These are phyloP conservation scores for Fusarium robinianum DNA, from an alignment of 2,329 filamentous ascomycete genomes.

Conservation along the genomic window DNA sequence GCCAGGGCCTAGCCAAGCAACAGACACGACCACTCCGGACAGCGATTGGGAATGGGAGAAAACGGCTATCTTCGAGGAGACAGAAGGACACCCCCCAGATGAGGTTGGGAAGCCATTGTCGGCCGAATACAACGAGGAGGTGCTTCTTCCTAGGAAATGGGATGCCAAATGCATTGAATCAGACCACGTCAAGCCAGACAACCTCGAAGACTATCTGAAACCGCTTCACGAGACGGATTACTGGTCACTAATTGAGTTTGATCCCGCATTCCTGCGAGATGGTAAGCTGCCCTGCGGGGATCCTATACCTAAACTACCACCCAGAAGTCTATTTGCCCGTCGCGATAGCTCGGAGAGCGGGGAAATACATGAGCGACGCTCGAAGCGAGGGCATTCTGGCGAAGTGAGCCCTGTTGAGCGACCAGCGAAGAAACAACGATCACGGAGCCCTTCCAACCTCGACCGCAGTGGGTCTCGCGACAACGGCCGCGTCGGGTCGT, in stretches of 20 bases:
- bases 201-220: slow-evolving; percentile 48
- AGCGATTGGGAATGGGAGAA: slow-evolving; percentile 48
- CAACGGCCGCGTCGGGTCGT: background rate
- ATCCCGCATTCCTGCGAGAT: slow-evolving; percentile 48
- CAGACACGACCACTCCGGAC: slow-evolving; percentile 28
- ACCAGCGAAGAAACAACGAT: slow-evolving; percentile 28
- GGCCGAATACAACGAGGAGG: slow-evolving; percentile 48
- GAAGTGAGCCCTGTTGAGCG: slow-evolving; percentile 21
- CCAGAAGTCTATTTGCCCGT: slow-evolving; percentile 8
- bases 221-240: slow-evolving; percentile 47
- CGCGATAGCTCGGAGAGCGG: slow-evolving; percentile 26
- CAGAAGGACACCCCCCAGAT: slow-evolving; percentile 45
- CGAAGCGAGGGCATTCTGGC: slow-evolving; percentile 22
- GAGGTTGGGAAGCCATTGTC: slow-evolving; percentile 53
- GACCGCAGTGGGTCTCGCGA: slow-evolving; percentile 15
- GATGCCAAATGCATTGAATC: slow-evolving; percentile 51
- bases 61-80: slow-evolving; percentile 45
- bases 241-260: slow-evolving; percentile 48
- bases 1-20: slow-evolving; percentile 11
- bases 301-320: slow-evolving; percentile 19
- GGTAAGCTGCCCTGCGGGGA: slow-evolving; percentile 32
- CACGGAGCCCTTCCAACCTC: slow-evolving; percentile 14
- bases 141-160: slow-evolving; percentile 52
- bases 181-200: slow-evolving; percentile 49
- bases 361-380: slow-evolving; percentile 16